Evolutionary conservation across 768 basidiomycete genomes (phyloP).

Genomic region (Mycena vitilis): DNA sequence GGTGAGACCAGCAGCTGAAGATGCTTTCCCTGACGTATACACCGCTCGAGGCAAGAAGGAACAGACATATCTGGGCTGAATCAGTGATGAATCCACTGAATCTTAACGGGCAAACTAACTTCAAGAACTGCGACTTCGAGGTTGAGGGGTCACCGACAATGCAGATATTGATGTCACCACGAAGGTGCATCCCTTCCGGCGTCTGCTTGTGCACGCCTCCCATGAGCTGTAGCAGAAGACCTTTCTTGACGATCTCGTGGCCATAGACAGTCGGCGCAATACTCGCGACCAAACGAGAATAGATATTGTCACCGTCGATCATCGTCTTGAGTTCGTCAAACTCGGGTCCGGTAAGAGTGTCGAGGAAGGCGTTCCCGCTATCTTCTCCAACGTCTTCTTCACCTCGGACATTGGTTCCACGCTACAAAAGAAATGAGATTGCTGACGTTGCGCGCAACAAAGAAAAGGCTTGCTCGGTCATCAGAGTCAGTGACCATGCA

Average conservation of each 20-base stretch:
- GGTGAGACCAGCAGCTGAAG: conserved; percentile 97
- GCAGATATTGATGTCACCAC: conserved; percentile 98
- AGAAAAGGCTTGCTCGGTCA: conserved; percentile 71
- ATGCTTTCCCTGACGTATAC: conserved; percentile 99
- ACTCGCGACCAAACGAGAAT: conserved; percentile 90
- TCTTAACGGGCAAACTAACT: conserved; percentile 58
- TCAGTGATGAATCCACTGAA: conserved; percentile 7
- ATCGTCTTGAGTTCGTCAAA: conserved; percentile 94
- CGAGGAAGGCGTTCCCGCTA: conserved; percentile 85
- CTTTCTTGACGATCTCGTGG: conserved; percentile 99
- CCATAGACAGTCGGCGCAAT: conserved; percentile 99
- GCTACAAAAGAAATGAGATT: conserved; percentile 54
- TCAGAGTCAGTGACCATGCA: conserved; percentile 97
- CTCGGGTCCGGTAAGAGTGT: conserved; percentile 92
- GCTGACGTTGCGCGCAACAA: not conserved
- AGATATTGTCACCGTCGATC: conserved; percentile 96
- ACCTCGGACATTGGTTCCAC: conserved; percentile 88
- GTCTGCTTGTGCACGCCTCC: conserved; percentile 99
- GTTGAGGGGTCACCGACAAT: conserved; percentile 98
- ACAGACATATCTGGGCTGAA: conserved; percentile 84
- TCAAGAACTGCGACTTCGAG: conserved; percentile 98
- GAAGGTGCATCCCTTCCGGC: conserved; percentile 95
- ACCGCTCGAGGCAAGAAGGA: conserved; percentile 98
- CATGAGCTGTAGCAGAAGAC: conserved; percentile 94
- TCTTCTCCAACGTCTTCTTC: conserved; percentile 86